Base-by-base conservation (phyloP, 352 stramenopile species). In the Pythium dissimile region DNA sequence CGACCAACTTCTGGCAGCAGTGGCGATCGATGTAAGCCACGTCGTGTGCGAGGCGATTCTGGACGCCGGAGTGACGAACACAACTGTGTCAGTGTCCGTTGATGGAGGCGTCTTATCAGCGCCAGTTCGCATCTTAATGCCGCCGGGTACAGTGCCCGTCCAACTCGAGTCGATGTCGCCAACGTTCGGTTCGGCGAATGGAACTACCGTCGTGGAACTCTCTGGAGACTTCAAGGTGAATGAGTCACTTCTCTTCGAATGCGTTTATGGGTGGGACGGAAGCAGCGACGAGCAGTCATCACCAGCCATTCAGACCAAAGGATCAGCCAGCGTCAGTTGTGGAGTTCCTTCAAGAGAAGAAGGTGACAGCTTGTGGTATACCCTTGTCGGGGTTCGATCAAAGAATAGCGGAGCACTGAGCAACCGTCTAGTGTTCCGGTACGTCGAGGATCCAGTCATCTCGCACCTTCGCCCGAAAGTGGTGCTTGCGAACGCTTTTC, bases 231-330 rank as follows among this genome's bases (percentile, higher is more conserved):
- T 61, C 24, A 20, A 12, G 16, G 31, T 9, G 11, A 54, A 34
- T 27, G 20, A 21, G 5, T 21, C 43, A 1, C 5, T 5, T 27
- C 1, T 12, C 20, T 50, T 59, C 16, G 42, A 54, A 15, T 87
- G 73, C 26, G 37, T 73, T 7, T 68, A 77, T 54, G 75, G 75
- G 15, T 84, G 66, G 69, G 52, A 71, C 31, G 50, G 10, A 7
- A 49, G 24, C 9, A 38, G 42, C 21, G 21, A 42, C 16, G 30
- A 16, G 5, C 0, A 11, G 18, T 26, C 16, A 13, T 27, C 45
- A 21, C 3, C 51, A 26, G 64, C 63, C 11, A 63, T 24, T 2
- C 43, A 55, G 15, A 30, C 73, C 16, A 73, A 84, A n/a, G n/a
- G n/a, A n/a, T n/a, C 15, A 16, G 43, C 28, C 5, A 67, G 44